These are phyloP conservation scores for Termitomyces sp. DNA, from an alignment of 768 basidiomycete genomes.

Conservation along the genomic window DNA sequence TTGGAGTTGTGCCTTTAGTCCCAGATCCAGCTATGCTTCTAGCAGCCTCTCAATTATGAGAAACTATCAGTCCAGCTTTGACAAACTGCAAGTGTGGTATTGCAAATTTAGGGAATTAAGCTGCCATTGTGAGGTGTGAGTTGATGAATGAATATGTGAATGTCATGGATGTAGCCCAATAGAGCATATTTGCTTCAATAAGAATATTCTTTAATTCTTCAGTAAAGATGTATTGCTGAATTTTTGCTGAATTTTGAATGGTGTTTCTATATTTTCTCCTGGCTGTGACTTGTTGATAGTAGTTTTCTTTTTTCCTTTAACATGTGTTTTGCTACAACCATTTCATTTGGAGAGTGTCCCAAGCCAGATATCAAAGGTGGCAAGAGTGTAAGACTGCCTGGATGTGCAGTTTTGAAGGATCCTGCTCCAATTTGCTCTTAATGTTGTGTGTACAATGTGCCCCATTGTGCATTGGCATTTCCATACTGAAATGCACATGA, in stretches of 20 bases:
- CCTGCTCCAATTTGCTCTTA: neutral
- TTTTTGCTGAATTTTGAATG: neutral
- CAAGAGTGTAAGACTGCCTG: neutral
- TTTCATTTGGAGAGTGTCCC: neutral
- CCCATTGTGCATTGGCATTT: neutral
- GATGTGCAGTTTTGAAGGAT: constrained; percentile 5
- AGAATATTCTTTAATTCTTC: neutral
- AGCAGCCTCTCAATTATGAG: neutral
- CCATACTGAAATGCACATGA: neutral
- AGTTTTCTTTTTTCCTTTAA: neutral
- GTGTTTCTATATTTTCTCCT: neutral
- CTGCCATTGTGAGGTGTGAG: neutral
- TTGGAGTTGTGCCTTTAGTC: neutral
- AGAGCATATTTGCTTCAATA: constrained; percentile 3
- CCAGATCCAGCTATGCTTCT: neutral
- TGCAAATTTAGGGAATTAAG: neutral
- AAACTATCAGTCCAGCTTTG: neutral
- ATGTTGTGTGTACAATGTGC: neutral
- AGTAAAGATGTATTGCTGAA: neutral
- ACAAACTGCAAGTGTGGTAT: neutral
- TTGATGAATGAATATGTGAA: neutral
- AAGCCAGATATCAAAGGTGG: neutral
- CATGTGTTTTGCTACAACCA: neutral
- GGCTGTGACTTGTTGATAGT: neutral
- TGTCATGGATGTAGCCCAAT: neutral